Conservation (phyloP, 129 eudicot species). For the Tagetes erecta region DNA sequence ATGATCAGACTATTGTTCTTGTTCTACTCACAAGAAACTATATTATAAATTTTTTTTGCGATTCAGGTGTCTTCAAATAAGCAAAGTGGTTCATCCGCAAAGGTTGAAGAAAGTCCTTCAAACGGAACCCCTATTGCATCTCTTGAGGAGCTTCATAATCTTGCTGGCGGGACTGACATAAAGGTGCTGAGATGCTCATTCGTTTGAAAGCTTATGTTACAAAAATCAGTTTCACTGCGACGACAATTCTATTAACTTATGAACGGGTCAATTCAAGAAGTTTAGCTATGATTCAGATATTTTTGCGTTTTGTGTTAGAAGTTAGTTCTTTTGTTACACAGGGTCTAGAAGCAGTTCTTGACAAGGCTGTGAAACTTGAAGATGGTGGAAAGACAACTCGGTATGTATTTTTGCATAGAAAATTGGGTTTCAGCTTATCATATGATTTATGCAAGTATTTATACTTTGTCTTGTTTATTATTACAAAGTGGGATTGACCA, state of each 20-base stretch:
- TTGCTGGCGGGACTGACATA: constrained; percentile 90
- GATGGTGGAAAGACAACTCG: constrained; percentile 79
- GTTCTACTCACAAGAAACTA: neutral
- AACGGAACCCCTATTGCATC: constrained; percentile 63
- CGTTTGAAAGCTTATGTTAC: neutral
- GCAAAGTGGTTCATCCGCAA: constrained; percentile 39
- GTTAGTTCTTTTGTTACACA: constrained; percentile 30
- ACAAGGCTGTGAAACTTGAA: constrained; percentile 98
- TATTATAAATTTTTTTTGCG: constrained; percentile 32
- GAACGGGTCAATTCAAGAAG: constrained; percentile 3
- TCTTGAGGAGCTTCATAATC: constrained; percentile 85
- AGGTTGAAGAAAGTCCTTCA: constrained; percentile 51
- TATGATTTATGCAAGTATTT: constrained; percentile 16
- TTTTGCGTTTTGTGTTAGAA: constrained; percentile 10
- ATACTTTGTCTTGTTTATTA: constrained; percentile 9
- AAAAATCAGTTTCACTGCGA: neutral
- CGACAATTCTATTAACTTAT: neutral
- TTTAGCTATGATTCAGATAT: constrained; percentile 11
- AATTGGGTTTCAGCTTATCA: neutral
- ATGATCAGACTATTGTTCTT: neutral
- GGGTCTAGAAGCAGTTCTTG: constrained; percentile 99
- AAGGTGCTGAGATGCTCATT: constrained; percentile 51
- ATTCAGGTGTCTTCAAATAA: constrained; percentile 44
- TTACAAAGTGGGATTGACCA: constrained; percentile 72
- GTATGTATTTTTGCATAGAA: constrained; percentile 33